phyloP scores from a whole-genome alignment of 108 stramenopile genomes.

The Skeletonema tropicum region DNA sequence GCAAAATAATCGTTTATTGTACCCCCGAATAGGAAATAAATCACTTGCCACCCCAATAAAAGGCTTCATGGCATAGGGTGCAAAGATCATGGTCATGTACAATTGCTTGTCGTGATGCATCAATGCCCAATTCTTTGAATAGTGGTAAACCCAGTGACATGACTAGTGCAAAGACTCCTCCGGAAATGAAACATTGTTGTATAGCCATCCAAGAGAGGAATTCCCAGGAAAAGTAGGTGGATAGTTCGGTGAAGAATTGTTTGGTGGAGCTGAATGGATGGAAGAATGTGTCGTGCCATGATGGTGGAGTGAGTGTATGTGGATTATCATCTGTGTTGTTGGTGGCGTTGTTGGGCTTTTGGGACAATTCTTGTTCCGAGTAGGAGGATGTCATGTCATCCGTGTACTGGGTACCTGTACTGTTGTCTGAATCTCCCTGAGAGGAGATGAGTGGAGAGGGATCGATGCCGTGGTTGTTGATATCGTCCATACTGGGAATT shows the following conservation, averaged over 20 bases:
- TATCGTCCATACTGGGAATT: not conserved
- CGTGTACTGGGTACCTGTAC: not conserved
- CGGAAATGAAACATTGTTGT: constrained; percentile 31
- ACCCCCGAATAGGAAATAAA: constrained; percentile 49
- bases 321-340: not conserved
- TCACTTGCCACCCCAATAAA: constrained; percentile 51
- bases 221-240: constrained; percentile 28
- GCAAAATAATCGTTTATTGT: constrained; percentile 52
- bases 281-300: constrained; percentile 12
- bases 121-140: constrained; percentile 46
- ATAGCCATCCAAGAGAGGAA: constrained; percentile 50
- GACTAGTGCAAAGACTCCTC: constrained; percentile 39
- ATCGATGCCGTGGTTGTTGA: not conserved
- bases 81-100: constrained; percentile 45
- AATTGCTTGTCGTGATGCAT: constrained; percentile 47
- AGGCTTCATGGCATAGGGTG: constrained; percentile 54
- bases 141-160: constrained; percentile 47
- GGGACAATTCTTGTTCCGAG: not conserved
- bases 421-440: not conserved
- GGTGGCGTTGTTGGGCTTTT: not conserved
- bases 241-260: constrained; percentile 32
- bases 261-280: constrained; percentile 26
- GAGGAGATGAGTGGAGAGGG: not conserved
- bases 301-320: constrained; percentile 11
- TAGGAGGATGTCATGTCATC: not conserved